Conservation (phyloP, 2,329 filamentous ascomycete genomes). For the Fusarium musae region DNA sequence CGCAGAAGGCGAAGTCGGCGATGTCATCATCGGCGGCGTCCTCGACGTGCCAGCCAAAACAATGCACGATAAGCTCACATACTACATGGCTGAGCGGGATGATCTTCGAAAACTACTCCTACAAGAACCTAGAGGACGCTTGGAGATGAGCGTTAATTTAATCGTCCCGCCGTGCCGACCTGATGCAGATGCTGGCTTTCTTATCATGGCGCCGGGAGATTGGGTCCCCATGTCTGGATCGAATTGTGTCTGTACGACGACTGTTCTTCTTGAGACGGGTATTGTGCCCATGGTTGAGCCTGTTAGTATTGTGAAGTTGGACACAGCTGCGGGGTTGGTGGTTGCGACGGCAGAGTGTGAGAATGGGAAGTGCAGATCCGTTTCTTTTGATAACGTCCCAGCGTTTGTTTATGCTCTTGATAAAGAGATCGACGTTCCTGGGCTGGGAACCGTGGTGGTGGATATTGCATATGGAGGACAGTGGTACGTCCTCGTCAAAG, state of each 20-base stretch:
- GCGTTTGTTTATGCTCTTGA: slow-evolving; percentile 17
- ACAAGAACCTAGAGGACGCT: slow-evolving; percentile 5
- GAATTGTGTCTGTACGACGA: slow-evolving; percentile 56
- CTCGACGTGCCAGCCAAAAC: slow-evolving; percentile 55
- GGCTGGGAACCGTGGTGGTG: neutral
- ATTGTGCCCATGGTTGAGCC: slow-evolving; percentile 56
- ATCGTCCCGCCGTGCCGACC: slow-evolving; percentile 47
- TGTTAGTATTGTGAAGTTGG: neutral
- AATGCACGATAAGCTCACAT: slow-evolving; percentile 60
- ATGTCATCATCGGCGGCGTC: slow-evolving; percentile 61
- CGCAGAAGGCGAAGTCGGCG: slow-evolving; percentile 57
- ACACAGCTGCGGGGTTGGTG: slow-evolving; percentile 9
- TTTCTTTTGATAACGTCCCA: slow-evolving; percentile 13
- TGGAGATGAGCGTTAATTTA: slow-evolving; percentile 8
- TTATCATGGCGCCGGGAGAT: slow-evolving; percentile 45
- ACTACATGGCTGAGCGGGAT: slow-evolving; percentile 55
- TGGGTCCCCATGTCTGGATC: slow-evolving; percentile 51
- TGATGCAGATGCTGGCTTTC: slow-evolving; percentile 54
- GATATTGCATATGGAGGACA: slow-evolving; percentile 21
- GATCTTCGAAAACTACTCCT: slow-evolving; percentile 42
- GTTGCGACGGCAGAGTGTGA: slow-evolving; percentile 18
- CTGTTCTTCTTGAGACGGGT: slow-evolving; percentile 58
- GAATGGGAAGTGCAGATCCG: slow-evolving; percentile 20
- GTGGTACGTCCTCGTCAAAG: slow-evolving; percentile 20
- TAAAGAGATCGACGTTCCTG: slow-evolving; percentile 9